Conservation (phyloP, 106 monocot species). For the Dendrobium nobile region DNA sequence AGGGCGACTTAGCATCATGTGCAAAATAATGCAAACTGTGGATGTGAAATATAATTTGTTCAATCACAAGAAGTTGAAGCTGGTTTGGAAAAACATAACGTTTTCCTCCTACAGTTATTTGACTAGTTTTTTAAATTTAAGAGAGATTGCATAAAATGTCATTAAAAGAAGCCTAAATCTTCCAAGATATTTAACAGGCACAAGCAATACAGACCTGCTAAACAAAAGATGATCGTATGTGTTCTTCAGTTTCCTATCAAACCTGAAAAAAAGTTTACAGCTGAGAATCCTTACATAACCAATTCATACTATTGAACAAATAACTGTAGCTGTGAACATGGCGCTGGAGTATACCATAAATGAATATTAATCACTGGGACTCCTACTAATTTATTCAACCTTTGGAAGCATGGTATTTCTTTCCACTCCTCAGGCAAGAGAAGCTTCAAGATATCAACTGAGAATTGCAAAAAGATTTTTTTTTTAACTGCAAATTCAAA, state of each 20-base stretch:
- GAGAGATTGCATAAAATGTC: background rate
- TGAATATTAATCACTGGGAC: conserved; percentile 99
- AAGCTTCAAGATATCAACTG: conserved; percentile 98
- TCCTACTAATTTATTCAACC: conserved; percentile 83
- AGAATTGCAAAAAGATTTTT: conserved; percentile 10
- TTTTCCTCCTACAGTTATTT: background rate
- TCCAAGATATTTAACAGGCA: background rate
- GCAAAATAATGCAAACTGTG: background rate
- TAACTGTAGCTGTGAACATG: background rate
- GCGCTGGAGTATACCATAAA: conserved; percentile 49
- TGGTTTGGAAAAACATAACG: background rate
- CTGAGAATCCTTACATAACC: background rate
- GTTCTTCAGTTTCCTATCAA: conserved; percentile 96
- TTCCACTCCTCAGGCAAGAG: conserved; percentile 91
- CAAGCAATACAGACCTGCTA: conserved; percentile 59
- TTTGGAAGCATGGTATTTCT: conserved; percentile 83
- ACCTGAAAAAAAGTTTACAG: conserved; percentile 49
- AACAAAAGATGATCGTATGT: conserved; percentile 97
- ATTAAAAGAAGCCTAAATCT: background rate
- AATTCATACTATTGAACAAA: background rate
- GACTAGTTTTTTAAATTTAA: background rate
- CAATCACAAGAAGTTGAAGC: background rate
- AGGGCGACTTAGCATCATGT: background rate
- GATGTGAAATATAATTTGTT: background rate
- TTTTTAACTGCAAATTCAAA: conserved; percentile 1